Base-by-base conservation (phyloP, 768 basidiomycete species). In the Podaxis carcinomalis region DNA sequence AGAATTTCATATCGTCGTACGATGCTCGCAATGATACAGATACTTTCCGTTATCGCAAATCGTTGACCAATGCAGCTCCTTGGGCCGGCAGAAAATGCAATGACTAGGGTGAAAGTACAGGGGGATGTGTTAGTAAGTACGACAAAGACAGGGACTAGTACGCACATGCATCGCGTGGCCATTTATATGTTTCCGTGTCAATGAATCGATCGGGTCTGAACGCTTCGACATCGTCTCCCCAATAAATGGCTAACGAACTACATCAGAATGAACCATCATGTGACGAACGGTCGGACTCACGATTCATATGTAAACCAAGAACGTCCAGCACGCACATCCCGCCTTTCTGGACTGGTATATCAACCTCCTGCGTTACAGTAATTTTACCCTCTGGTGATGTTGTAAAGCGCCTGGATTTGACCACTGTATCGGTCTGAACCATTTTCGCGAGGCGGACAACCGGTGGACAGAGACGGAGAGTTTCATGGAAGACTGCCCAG, bases 201-300 rank as follows among this genome's bases (percentile, higher is more conserved):
- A 84, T 72, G 66, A 83, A 84, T 0, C 79, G 75, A 49, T 80
- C 78, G 0, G 81, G 81, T 50, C 69, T 81, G 72, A 82, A 84
- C 19, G 75, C 73, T 9, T 62, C 68, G 0, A 59, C 72, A 56
- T 83, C 81, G 11, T 73, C 67, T 5, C 83, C 83, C 83, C 82
- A 83, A 50, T 80, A 73, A 16, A 80, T 68, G 2, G 79, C 82
- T 84, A 51, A 2, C 51, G 25, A 16, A 32, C 27, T 14, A 9
- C 21, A 10, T 49, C 21, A 49, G 21, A 51, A 23, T 5, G 23
- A 14, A 35, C 40, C 9, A n/a, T 13, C 36, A 2, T 28, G 13
- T 10, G 21, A 46, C 42, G 11, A 16, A 21, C 1, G 32, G 42
- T 37, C 27, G 28, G 14, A 63, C 79, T 57, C 60, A 83, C 82